Percentiles rank a stretch among this genome's conserved stretches.
These are phyloP conservation scores for Tausonia pullulans DNA, from an alignment of 1,284 basidiomycete species.

Conservation along the genomic window DNA sequence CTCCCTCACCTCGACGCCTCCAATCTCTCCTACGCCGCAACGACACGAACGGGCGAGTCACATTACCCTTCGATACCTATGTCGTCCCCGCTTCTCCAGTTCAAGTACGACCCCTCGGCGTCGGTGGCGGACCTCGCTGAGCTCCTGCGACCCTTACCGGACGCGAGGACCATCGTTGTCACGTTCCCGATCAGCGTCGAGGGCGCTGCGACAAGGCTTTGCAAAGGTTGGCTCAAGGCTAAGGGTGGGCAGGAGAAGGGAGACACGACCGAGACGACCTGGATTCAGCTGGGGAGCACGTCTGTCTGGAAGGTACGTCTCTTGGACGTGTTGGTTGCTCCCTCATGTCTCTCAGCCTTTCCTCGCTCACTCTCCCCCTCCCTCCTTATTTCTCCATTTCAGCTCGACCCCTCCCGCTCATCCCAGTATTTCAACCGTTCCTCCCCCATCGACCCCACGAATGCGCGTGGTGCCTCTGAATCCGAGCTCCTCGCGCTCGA, in stretches of 20 bases:
- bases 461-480: conserved; percentile 43
- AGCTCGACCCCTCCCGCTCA: conserved; percentile 17
- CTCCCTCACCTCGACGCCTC: conserved; percentile 41
- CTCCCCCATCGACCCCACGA: conserved; percentile 35
- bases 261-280: conserved; percentile 26
- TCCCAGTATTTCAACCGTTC: conserved; percentile 34
- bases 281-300: conserved; percentile 51
- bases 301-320: conserved; percentile 50
- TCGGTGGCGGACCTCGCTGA: conserved; percentile 30
- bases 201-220: too few relatives aligned
- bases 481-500: conserved; percentile 42
- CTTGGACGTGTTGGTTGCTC: too few relatives aligned
- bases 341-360: not conserved
- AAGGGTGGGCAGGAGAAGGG: too few relatives aligned
- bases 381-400: not conserved
- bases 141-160: conserved; percentile 42
- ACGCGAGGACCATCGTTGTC: conserved; percentile 49
- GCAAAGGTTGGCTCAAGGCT: too few relatives aligned
- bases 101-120: conserved; percentile 26
- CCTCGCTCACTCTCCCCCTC: not conserved
- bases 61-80: conserved; percentile 13
- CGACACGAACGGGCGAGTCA: conserved; percentile 42
- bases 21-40: conserved; percentile 43
- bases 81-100: conserved; percentile 16
- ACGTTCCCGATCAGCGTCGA: conserved; percentile 47